Base-by-base conservation (phyloP, 345 rosid genomes). In the Brassica napus region DNA sequence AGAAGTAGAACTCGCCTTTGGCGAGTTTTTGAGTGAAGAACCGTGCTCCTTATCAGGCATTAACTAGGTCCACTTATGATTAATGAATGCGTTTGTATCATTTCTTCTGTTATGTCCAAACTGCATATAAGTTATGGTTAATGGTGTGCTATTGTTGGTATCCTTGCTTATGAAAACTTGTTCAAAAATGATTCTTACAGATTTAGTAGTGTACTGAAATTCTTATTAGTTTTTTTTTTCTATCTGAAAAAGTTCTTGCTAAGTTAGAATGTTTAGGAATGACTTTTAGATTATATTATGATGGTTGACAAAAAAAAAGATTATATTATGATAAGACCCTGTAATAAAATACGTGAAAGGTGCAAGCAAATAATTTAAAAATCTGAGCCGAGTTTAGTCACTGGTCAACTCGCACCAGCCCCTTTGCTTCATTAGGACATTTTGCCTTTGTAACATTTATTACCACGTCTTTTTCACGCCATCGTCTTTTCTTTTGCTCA, bases 381-480 rank as follows among this genome's bases (percentile, higher is more conserved):
- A 31, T 28, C 68, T 68, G 4, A 60, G 26, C 49, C 23, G 8
- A 3, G 15, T 42, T 68, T 42, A 76, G 35, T 60, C 63, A 77
- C 52, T 61, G 74, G 74, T 77, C 60, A 76, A 69, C 69, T 31
- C 74, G 31, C 31, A 77, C 62, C 54, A 14, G 70, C 57, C 63
- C 52, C 62, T 18, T 60, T 52, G 10, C 68, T 76, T 76, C 68
- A 42, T 59, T 11, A 11, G 32, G n/a, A 18, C 5, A 30, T 23
- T 47, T 30, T 31, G 57, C 49, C 60, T 63, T 47, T 63, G 12
- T 63, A 5, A 39, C 47, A 63, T 26, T 49, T 47, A 52, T 28
- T 49, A 69, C 58, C 58, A 49, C 8, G 61, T 69, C 42, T 8
- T 68, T 68, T 47, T 68, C 72, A 68, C 39, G 37, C 26, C 26